These are phyloP conservation scores for Boletus reticulatus DNA, from an alignment of 768 basidiomycete genomes.

Conservation along the genomic window DNA sequence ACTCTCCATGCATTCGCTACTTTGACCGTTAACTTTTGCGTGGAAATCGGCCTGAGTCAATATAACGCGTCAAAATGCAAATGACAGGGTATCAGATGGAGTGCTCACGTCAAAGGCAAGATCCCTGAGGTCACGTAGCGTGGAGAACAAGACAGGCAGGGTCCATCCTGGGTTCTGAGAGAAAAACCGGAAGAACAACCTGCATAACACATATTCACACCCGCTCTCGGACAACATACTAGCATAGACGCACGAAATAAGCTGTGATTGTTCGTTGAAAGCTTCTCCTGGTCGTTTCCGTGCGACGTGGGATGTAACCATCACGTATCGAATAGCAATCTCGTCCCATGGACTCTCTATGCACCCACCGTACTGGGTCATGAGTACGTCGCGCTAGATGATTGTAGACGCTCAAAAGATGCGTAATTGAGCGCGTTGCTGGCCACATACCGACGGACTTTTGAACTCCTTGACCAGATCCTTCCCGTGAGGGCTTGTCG, in stretches of 20 bases:
- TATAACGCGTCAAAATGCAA: neutral
- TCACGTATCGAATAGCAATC: constrained; percentile 78
- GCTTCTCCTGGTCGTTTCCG: constrained; percentile 68
- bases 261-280: constrained; percentile 75
- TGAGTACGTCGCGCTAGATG: constrained; percentile 19
- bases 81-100: neutral
- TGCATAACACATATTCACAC: constrained; percentile 25
- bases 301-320: constrained; percentile 69
- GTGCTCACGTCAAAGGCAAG: constrained; percentile 75
- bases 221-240: neutral
- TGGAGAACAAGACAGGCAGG: constrained; percentile 76
- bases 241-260: constrained; percentile 62
- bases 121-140: constrained; percentile 78
- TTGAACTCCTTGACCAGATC: constrained; percentile 71
- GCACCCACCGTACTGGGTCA: constrained; percentile 47
- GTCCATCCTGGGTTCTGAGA: constrained; percentile 85
- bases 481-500: constrained; percentile 75
- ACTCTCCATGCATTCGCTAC: constrained; percentile 76
- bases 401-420: constrained; percentile 11
- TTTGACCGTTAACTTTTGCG: constrained; percentile 53
- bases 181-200: constrained; percentile 77
- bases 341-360: constrained; percentile 83
- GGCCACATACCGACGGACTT: constrained; percentile 45
- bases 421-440: neutral
- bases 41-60: constrained; percentile 56